A percentile compares a stretch with the other conserved stretches of the same genome.
These are phyloP conservation scores for Brassica nigra DNA, from an alignment of 345 rosid genomes.

Conservation along the genomic window DNA sequence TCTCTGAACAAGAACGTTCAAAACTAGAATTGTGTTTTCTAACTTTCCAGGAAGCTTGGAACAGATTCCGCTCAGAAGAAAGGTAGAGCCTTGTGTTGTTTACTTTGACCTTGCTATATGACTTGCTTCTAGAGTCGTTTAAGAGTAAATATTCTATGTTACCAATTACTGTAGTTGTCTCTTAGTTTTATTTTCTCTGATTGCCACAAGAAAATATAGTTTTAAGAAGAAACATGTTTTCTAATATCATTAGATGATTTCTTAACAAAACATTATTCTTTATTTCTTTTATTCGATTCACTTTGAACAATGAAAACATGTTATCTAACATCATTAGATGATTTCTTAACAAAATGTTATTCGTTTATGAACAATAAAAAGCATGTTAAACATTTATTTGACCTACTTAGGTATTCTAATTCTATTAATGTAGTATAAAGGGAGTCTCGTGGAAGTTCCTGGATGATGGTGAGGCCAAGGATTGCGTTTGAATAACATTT, in stretches of 20 bases:
- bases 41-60: slow-evolving; percentile 85
- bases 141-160: not conserved
- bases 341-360: not conserved
- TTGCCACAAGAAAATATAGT: not conserved
- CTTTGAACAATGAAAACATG: not conserved
- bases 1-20: slow-evolving; percentile 3
- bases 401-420: not conserved
- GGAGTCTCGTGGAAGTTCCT: slow-evolving; percentile 22
- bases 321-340: not conserved
- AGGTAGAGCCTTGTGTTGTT: slow-evolving; percentile 46
- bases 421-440: not conserved
- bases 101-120: slow-evolving; percentile 13
- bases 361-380: not conserved
- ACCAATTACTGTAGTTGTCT: not conserved
- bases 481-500: not conserved
- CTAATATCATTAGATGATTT: not conserved
- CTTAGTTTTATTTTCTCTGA: not conserved
- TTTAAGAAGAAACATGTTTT: not conserved
- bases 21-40: slow-evolving; percentile 7
- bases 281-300: not conserved
- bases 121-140: not conserved
- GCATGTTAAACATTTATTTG: not conserved
- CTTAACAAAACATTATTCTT: not conserved
- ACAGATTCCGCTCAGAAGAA: slow-evolving; percentile 90
- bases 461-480: slow-evolving; percentile 22